These are phyloP conservation scores for Alternaria triticimaculans DNA, from an alignment of 2,329 filamentous ascomycete genomes.

Conservation along the genomic window DNA sequence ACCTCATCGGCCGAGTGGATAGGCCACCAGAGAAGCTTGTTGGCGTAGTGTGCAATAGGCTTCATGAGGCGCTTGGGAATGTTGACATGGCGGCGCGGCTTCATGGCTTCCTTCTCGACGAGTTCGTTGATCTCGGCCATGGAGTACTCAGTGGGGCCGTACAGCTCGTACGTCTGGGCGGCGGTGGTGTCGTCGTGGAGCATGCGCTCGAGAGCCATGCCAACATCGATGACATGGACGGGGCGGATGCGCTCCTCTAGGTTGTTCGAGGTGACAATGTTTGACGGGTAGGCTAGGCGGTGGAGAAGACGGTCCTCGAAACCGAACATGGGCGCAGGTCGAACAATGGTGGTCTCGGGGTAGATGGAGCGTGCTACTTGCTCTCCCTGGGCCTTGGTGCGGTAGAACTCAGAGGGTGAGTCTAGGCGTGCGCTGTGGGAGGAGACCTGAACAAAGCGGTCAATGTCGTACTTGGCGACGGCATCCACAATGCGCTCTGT, in stretches of 20 bases:
- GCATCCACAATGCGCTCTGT: constrained; percentile 91
- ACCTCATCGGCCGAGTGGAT: constrained; percentile 83
- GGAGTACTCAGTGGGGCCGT: constrained; percentile 90
- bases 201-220: constrained; percentile 86
- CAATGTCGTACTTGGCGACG: constrained; percentile 96
- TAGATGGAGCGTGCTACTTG: constrained; percentile 85
- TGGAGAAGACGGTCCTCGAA: constrained; percentile 93
- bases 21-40: constrained; percentile 89
- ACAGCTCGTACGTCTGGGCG: constrained; percentile 91
- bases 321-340: constrained; percentile 91
- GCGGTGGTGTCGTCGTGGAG: constrained; percentile 89
- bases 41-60: constrained; percentile 75
- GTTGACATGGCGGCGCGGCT: constrained; percentile 89
- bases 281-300: constrained; percentile 78
- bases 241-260: constrained; percentile 91
- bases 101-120: constrained; percentile 91
- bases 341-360: constrained; percentile 95
- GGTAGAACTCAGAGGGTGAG: constrained; percentile 87
- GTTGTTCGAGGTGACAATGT: constrained; percentile 88
- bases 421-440: constrained; percentile 86
- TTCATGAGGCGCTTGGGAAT: constrained; percentile 82
- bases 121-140: constrained; percentile 84
- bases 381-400: constrained; percentile 89
- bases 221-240: constrained; percentile 92
- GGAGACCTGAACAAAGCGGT: constrained; percentile 95